Percentiles rank a stretch among this genome's conserved stretches.
Evolutionary conservation across 2,329 filamentous ascomycete species (phyloP).

Genomic region (Paraconiothyrium sp.): DNA sequence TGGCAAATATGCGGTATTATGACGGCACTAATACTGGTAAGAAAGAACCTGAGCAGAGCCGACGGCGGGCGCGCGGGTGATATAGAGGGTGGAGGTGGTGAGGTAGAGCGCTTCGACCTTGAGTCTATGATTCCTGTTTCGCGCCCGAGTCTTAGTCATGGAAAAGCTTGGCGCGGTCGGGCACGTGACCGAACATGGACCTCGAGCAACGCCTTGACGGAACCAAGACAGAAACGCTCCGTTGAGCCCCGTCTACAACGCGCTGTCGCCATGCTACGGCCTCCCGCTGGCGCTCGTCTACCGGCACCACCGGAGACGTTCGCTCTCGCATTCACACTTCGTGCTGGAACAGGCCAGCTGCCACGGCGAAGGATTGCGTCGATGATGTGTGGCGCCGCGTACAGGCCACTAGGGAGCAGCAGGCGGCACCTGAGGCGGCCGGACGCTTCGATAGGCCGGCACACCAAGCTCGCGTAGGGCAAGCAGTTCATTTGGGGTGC

Average conservation of each 20-base stretch:
- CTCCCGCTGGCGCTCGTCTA: neutral
- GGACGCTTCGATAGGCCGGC: constrained; percentile 19
- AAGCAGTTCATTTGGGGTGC: constrained; percentile 23
- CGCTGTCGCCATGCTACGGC: too few relatives aligned
- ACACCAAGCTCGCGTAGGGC: constrained; percentile 11
- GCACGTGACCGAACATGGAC: neutral
- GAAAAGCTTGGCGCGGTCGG: neutral
- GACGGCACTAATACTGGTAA: constrained; percentile 29
- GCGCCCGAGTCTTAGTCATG: neutral
- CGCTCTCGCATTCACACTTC: constrained; percentile 8
- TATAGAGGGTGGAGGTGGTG: neutral
- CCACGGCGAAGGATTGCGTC: constrained; percentile 5
- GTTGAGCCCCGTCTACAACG: too few relatives aligned
- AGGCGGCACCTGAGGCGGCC: constrained; percentile 23
- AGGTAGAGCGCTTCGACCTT: neutral
- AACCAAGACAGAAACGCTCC: too few relatives aligned
- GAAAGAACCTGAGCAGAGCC: too few relatives aligned
- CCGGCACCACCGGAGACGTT: constrained; percentile 10
- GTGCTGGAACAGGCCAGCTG: neutral
- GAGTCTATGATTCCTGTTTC: neutral
- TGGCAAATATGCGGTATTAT: constrained; percentile 24
- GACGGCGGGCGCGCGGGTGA: neutral
- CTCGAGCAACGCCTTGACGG: too few relatives aligned
- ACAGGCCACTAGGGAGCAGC: constrained; percentile 18
- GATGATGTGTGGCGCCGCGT: constrained; percentile 16